phyloP scores from a whole-genome alignment of 2,329 filamentous ascomycete species.

The Talaromyces verruculosus region DNA sequence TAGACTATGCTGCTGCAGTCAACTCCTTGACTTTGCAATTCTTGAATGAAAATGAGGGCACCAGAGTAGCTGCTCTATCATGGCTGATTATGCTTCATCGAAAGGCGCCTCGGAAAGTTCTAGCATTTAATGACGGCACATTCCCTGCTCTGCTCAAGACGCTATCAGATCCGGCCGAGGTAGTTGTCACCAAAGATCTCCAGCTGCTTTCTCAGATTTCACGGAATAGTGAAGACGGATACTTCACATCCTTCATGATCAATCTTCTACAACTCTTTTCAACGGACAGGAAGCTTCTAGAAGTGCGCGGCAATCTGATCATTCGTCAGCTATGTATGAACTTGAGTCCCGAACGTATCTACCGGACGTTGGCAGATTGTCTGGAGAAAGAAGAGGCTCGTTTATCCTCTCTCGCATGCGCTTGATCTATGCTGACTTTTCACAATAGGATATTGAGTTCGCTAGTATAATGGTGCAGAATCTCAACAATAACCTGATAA shows the following conservation, averaged over 20 bases:
- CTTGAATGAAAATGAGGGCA: slow-evolving; percentile 94
- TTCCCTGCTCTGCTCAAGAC: slow-evolving; percentile 96
- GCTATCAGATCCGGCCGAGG: slow-evolving; percentile 89
- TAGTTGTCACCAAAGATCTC: slow-evolving; percentile 91
- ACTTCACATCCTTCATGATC: slow-evolving; percentile 98
- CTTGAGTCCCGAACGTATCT: slow-evolving; percentile 90
- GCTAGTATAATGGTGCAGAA: slow-evolving; percentile 99
- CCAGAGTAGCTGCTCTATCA: slow-evolving; percentile 84
- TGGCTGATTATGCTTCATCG: slow-evolving; percentile 98
- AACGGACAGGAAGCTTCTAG: slow-evolving; percentile 84
- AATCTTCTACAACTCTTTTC: slow-evolving; percentile 93
- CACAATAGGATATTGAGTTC: slow-evolving; percentile 77
- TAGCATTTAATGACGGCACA: slow-evolving; percentile 95
- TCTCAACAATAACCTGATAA: slow-evolving; percentile 97
- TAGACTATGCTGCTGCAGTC: slow-evolving; percentile 96
- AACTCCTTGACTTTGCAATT: slow-evolving; percentile 91
- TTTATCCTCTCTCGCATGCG: not conserved
- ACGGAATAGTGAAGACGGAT: slow-evolving; percentile 92
- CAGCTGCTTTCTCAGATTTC: slow-evolving; percentile 95
- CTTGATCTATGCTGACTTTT: slow-evolving; percentile 18
- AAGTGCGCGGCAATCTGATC: slow-evolving; percentile 91
- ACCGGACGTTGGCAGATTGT: slow-evolving; percentile 91
- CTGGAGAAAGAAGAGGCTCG: slow-evolving; percentile 84
- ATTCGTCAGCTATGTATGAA: slow-evolving; percentile 93
- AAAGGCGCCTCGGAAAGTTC: slow-evolving; percentile 87